These are phyloP conservation scores for Colletotrichum camelliae DNA, from an alignment of 2,329 filamentous ascomycete species.

Conservation along the genomic window DNA sequence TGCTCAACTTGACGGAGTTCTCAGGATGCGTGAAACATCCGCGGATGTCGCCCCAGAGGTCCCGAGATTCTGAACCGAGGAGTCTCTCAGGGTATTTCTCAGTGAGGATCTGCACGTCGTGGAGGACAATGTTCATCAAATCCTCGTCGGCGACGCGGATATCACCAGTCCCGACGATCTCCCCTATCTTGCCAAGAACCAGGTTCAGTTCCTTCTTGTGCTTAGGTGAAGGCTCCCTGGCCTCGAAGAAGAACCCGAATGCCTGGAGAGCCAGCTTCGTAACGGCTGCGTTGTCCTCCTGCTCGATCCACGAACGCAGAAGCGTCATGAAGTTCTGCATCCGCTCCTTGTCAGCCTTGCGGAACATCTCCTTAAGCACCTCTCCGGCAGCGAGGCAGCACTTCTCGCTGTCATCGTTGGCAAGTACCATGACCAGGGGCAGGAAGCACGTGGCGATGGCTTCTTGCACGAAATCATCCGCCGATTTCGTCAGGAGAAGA, in stretches of 20 bases:
- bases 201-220: conserved; percentile 72
- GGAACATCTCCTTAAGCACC: conserved; percentile 82
- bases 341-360: conserved; percentile 75
- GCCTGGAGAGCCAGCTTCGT: conserved; percentile 78
- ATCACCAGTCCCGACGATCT: conserved; percentile 60
- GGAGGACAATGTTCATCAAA: conserved; percentile 75
- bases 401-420: conserved; percentile 86
- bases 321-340: conserved; percentile 73
- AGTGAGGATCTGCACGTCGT: conserved; percentile 71
- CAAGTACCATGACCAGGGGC: conserved; percentile 82
- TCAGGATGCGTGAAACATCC: conserved; percentile 75
- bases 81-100: conserved; percentile 68
- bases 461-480: conserved; percentile 82
- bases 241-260: conserved; percentile 84
- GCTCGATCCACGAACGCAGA: conserved; percentile 77
- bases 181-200: conserved; percentile 60
- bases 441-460: conserved; percentile 83
- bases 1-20: conserved; percentile 75
- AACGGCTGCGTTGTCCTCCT: conserved; percentile 74
- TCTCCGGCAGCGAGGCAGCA: conserved; percentile 84
- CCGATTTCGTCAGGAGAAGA: conserved; percentile 83
- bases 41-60: conserved; percentile 75
- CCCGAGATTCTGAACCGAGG: conserved; percentile 62
- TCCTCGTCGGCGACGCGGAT: conserved; percentile 67
- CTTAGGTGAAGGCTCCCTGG: conserved; percentile 60